phyloP scores from a whole-genome alignment of 495 filamentous ascomycete genomes.

The Tetracladium marchalianum region DNA sequence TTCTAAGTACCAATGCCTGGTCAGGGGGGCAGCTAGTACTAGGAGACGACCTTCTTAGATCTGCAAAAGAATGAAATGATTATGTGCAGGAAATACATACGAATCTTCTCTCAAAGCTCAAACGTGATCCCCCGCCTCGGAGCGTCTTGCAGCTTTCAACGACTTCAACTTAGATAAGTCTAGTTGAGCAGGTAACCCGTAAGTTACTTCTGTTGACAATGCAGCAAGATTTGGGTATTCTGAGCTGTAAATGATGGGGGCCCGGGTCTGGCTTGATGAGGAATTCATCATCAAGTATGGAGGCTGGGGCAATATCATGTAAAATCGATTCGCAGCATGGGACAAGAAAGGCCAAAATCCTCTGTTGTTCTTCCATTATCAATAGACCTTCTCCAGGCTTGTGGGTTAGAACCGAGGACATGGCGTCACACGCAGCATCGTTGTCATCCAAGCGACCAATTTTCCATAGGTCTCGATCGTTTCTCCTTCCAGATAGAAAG shows the following conservation, averaged over 20 bases:
- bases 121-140: slow-evolving; percentile 33
- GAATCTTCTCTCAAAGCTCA: slow-evolving; percentile 40
- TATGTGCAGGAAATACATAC: background rate
- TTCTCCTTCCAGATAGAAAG: slow-evolving; percentile 30
- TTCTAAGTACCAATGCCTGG: too few species aligned
- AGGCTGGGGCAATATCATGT: slow-evolving; percentile 24
- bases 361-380: slow-evolving; percentile 33
- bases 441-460: slow-evolving; percentile 30
- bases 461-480: slow-evolving; percentile 30
- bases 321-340: slow-evolving; percentile 28
- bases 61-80: too few species aligned
- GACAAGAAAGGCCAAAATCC: slow-evolving; percentile 28
- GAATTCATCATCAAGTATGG: slow-evolving; percentile 11
- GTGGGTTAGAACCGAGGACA: slow-evolving; percentile 19
- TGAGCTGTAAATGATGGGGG: slow-evolving; percentile 2
- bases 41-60: too few species aligned
- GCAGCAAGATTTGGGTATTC: slow-evolving; percentile 22
- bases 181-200: slow-evolving; percentile 28
- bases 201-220: slow-evolving; percentile 31
- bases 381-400: slow-evolving; percentile 30
- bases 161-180: slow-evolving; percentile 29
- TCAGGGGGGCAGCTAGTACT: too few species aligned
- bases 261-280: slow-evolving; percentile 20
- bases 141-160: slow-evolving; percentile 25
- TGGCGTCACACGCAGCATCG: slow-evolving; percentile 24